Base-by-base conservation (phyloP, 2,329 filamentous ascomycete species). In the Penicillium palitans region DNA sequence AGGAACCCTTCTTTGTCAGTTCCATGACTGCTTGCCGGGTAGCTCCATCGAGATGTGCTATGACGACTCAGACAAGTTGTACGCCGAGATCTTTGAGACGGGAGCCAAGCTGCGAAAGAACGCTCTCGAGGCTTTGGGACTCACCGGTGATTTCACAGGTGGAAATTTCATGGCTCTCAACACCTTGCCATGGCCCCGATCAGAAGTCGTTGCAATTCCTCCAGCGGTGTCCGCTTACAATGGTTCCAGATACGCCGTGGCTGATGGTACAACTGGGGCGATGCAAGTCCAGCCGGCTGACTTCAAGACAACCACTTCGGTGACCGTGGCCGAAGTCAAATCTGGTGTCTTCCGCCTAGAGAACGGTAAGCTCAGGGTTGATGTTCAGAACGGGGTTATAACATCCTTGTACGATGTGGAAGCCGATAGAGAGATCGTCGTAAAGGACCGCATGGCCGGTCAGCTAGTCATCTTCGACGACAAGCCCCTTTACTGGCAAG, bases 1-100 rank as follows among this genome's bases (percentile, higher is more conserved):
- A 79, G 83, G 84, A 55, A 89, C 93, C 3, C 82, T 98, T 25
- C 84, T 98, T 27, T 98, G 93, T 66, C 95, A 99, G 70, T 99
- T 99, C 81, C 95, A 99, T 65, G 95, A 99, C 72, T 98, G 95
- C 72, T 82, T 99, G 52, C 95, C 95, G 0, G 95, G 95, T 56
- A 97, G 91, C 72, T 90, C 87, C 35, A 98, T 99, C 67, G 93
- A 96, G 74, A 97, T 98, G 92, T 96, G 92, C 75, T 98, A 98
- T 69, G 91, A 96, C 73, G 95, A 99, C 72, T 96, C 93, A 3
- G 90, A 96, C 71, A 84, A 92, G 83, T 82, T 96, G 7, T 99
- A 99, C 71, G 89, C 85, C 2, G 81, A 91, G 66, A 85, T 96
- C 2, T 96, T 96, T 71, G 80, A 87, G 64, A 91, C 85, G 1